Evolutionary conservation across 495 filamentous ascomycete genomes (phyloP), one percentile per base, ranked within the genome.

Genomic region (Achaetomiella virescens): DNA sequence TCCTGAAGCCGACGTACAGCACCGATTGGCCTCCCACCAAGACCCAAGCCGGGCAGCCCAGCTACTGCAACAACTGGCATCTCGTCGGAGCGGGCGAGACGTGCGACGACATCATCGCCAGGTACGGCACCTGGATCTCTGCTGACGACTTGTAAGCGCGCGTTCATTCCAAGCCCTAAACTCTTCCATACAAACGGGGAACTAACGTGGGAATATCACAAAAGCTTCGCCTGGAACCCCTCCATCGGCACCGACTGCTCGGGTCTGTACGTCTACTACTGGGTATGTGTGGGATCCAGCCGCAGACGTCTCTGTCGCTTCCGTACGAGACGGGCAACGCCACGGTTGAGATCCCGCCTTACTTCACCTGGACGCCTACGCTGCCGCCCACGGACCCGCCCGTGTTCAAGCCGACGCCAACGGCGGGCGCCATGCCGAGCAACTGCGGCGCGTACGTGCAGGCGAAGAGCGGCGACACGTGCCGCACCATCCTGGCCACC

Each of bases 1-100:
- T 38, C 36, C 12, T 38, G 10, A 15, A 9, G 14, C 12, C 36
- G n/a, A 38, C 36, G 12, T 9, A 14, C 10, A 15, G 10, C 36
- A 38, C 36, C 10, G n/a, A 9, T 9, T 38, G 12, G 12, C 36
- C 36, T 15, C 36, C 36, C 12, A 14, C 36, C 12, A 38, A 38
- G 36, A 38, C 36, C 36, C 36, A 38, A 3, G 36, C 36, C 36
- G 36, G 36, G 36, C 36, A 38, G 21, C 43, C 53, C 5, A 1
- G 4, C 18, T 31, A 55, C 53, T 55, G 53, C 53, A 55, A 55
- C 44, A 47, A 33, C 22, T 55, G 43, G 43, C 1, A 48, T 20
- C 1, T 20, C 7, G 22, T 55, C 2, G 44, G 0, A 15, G 0
- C 3, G 6, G 44, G 44, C 27, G 27, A 9, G 27, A 31, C 27